Percentiles rank a stretch among this genome's conserved stretches.
Conservation (phyloP, 2,329 filamentous ascomycete species). For the Fusarium buxicola region DNA sequence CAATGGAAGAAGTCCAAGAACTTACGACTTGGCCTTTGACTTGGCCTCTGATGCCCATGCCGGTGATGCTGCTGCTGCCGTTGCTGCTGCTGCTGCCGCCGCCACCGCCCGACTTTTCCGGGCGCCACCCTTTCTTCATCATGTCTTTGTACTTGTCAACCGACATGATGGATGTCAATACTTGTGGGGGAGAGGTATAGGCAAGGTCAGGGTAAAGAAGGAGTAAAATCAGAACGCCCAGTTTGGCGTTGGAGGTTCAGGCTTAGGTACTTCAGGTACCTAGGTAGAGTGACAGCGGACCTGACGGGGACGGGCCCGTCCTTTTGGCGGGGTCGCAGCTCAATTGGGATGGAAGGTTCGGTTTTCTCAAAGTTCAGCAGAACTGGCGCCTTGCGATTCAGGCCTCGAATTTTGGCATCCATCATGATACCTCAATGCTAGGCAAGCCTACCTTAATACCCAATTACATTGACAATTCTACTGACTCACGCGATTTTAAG, state of each 20-base stretch:
- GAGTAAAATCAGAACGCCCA: no score
- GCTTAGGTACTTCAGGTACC: no score
- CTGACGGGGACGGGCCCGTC: no score
- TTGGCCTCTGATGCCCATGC: no score
- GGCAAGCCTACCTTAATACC: neutral
- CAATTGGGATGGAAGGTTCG: neutral
- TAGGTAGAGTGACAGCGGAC: neutral
- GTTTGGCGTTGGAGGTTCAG: neutral
- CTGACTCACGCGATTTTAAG: neutral
- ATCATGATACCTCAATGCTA: slow-evolving; percentile 10
- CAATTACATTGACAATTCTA: neutral
- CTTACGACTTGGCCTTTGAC: slow-evolving; percentile 60
- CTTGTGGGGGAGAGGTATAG: neutral
- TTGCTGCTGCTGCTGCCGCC: no score
- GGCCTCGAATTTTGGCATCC: slow-evolving; percentile 4
- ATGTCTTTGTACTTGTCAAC: slow-evolving; percentile 57
- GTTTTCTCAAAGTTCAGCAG: neutral
- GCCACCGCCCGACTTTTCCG: slow-evolving; percentile 56
- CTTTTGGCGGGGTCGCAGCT: slow-evolving; percentile 28
- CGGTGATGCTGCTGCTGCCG: no score
- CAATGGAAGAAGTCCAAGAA: slow-evolving; percentile 41
- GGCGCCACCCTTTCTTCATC: slow-evolving; percentile 65
- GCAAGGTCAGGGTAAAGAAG: slow-evolving; percentile 8
- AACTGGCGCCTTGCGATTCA: slow-evolving; percentile 37
- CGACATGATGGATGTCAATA: slow-evolving; percentile 51